Evolutionary conservation across 495 filamentous ascomycete species (phyloP), one percentile per base, ranked within the genome.

Genomic region (Penicillium malachiteum): DNA sequence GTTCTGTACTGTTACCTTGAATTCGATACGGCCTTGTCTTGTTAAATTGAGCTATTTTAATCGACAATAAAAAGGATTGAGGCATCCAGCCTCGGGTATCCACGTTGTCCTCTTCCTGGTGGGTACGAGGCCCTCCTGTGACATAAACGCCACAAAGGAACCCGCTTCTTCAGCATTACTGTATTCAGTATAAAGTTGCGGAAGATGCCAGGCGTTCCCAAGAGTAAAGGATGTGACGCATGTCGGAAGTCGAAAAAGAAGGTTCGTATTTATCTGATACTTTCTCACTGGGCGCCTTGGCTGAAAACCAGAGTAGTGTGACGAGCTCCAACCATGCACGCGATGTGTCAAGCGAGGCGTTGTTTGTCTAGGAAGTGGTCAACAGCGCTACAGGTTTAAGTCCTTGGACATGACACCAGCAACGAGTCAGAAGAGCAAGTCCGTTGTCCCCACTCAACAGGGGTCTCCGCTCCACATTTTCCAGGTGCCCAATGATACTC

Each of bases 171-270:
- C 7, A 21, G 17, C 17, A 16, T 43, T 43, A 43, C 41, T 43
- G 17, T 21, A 21, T 43, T 11, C 7, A 43, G 26, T 11, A 46
- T 32, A 14, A 30, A 21, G 21, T 13, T 31, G 18, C 26, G 43
- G 39, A 41, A 50, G 16, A 80, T 80, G 76, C 75, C 74, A 7
- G 77, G 77, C 0, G 75, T 79, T 13, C 71, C 73, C n/a, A 74
- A 71, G 7, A 69, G 71, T 55, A 75, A 70, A 17, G 74, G 70
- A 13, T 80, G 76, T 52, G 71, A 76, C 42, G 72, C 69, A n/a
- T 79, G 76, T 60, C 73, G 74, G 14, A 68, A 70, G 54, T 69
- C 71, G 51, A 79, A 77, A 58, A 79, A 80, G 59, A 78, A 78
- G 68, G 75, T 76, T 37, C 8, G 52, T 6, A 21, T 21, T 13